Evolutionary conservation across 179 eudicot genomes (phyloP), one percentile per base, ranked within the genome.

Genomic region (Heliamphora pulchella): DNA sequence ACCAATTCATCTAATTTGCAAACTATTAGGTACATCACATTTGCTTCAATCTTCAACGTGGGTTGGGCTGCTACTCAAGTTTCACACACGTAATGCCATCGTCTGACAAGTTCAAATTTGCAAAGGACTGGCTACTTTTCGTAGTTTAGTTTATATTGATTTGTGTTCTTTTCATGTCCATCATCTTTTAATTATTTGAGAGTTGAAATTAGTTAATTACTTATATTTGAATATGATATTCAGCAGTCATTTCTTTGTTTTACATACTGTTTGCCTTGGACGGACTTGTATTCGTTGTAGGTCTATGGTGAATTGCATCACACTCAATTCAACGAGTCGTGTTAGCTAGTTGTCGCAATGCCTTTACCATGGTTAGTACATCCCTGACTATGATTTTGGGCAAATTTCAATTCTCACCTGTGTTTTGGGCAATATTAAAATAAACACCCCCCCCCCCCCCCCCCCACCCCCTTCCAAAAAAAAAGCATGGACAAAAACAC

Each of bases 1-100:
- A 86, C 91, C 76, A 70, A 90, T 84, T 91, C 98, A 51, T 70
- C 83, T 6, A 74, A 87, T 79, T 64, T 90, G 79, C 89, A 89
- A 90, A 95, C 97, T 54, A 85, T 95, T 85, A 91, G 97, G 41
- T 95, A 95, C 87, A 91, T 95, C 89, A 70, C 87, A 50, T 93
- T 93, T 86, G 98, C 93, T 6, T 92, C 97, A 44, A 87, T 95
- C 79, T 95, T 95, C 88, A 95, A 93, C 66, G 84, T 91, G 61
- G 98, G 98, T 20, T 95, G 98, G 98, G 97, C 98, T 82, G 93
- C 92, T 66, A 89, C 97, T 76, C 98, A 95, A 89, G 97, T 95
- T 75, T 93, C 98, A 77, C 98, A 95, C 89, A 91, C 93, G 98
- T 95, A 91, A 90, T 74, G 6, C 80, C 78, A 47, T 82, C 69